Conservation (phyloP, 2,329 filamentous ascomycete species). For the Xylaria sp. region DNA sequence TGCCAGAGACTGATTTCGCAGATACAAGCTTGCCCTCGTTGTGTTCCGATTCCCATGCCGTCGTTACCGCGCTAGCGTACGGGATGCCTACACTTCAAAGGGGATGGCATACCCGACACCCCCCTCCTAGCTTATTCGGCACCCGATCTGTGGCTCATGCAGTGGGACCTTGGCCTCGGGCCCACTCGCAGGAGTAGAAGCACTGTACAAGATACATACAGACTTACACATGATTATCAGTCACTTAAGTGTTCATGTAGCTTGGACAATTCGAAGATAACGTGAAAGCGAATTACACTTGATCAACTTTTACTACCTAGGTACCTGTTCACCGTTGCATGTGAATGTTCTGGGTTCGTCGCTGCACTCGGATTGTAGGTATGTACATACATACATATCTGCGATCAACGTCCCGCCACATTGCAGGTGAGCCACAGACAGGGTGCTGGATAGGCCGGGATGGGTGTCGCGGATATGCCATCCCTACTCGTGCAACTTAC, state of each 20-base stretch:
- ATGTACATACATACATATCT: not conserved
- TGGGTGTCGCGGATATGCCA: not conserved
- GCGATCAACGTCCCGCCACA: not conserved
- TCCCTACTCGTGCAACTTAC: not conserved
- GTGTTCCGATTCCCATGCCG: not conserved
- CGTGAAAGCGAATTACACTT: too few species aligned
- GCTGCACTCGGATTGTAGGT: too few species aligned
- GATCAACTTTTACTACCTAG: too few species aligned
- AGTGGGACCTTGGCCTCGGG: not conserved
- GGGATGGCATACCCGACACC: not conserved
- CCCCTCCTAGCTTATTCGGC: not conserved
- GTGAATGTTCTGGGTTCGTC: too few species aligned
- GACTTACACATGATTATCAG: too few species aligned
- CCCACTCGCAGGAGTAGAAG: not conserved
- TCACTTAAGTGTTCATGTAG: too few species aligned
- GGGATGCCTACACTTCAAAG: not conserved
- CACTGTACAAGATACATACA: too few species aligned
- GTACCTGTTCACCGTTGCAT: too few species aligned
- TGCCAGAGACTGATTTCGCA: too few species aligned
- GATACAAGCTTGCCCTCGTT: not conserved
- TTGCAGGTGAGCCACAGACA: not conserved
- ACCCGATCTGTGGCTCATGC: not conserved
- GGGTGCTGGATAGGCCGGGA: not conserved
- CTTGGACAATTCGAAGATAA: too few species aligned
- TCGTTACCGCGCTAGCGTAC: not conserved